Evolutionary conservation across 2,329 filamentous ascomycete genomes (phyloP).

Genomic region (Scortechinia acanthostroma): DNA sequence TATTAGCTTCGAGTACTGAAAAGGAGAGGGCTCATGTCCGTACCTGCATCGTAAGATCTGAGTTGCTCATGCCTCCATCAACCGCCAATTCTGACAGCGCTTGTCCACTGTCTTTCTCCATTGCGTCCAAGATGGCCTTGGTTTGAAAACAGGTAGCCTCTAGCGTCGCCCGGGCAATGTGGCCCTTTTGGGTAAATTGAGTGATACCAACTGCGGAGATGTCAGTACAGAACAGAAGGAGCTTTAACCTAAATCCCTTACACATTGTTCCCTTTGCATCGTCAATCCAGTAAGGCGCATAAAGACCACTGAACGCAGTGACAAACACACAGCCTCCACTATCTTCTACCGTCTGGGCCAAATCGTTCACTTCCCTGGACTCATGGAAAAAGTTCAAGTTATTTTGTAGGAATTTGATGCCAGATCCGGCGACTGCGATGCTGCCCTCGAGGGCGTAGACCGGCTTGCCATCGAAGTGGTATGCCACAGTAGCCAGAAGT

Average conservation of each 20-base stretch:
- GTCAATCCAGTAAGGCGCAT: constrained; percentile 92
- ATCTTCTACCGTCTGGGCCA: constrained; percentile 49
- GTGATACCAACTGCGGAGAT: constrained; percentile 78
- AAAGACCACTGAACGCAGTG: constrained; percentile 83
- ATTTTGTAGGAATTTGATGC: constrained; percentile 67
- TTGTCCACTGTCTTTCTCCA: constrained; percentile 79
- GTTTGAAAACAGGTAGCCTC: constrained; percentile 91
- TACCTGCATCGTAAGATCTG: constrained; percentile 77
- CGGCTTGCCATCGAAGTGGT: constrained; percentile 60
- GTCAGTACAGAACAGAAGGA: neutral
- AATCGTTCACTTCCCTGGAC: constrained; percentile 36
- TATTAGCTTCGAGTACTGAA: constrained; percentile 44
- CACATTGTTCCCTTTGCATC: constrained; percentile 82
- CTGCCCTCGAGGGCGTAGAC: constrained; percentile 80
- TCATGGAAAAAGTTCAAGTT: constrained; percentile 53
- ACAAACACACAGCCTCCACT: constrained; percentile 82
- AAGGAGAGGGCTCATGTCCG: constrained; percentile 2
- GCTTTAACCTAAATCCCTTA: constrained; percentile 25
- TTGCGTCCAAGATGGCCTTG: constrained; percentile 82
- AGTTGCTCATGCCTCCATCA: constrained; percentile 84
- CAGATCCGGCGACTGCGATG: constrained; percentile 74
- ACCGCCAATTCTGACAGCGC: constrained; percentile 71
- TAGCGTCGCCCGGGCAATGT: constrained; percentile 81
- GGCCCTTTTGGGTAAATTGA: constrained; percentile 75
- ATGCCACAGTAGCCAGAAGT: constrained; percentile 79